Percentiles rank a stretch among this genome's conserved stretches.
Conservation (phyloP, 1,139 yeast species). For the Magnusiomyces fungicola region DNA sequence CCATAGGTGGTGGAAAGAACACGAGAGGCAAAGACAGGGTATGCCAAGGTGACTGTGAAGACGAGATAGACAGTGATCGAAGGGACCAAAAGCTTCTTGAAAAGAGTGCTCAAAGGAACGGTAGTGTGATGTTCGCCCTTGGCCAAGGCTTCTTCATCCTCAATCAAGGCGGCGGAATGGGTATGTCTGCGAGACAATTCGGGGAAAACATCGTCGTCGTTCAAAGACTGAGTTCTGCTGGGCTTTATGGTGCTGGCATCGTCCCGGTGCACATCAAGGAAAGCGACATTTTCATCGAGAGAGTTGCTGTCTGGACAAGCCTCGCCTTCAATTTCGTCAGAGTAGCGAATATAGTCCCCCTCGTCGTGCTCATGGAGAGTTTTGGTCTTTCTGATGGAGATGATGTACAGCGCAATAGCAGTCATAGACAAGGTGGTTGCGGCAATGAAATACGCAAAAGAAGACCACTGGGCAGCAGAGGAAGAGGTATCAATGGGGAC, state of each 20-base stretch:
- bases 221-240: too few relatives aligned
- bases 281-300: too few relatives aligned
- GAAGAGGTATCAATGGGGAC: slow-evolving; percentile 8
- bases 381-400: slow-evolving; percentile 5
- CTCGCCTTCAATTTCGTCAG: slow-evolving; percentile 2
- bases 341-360: background rate
- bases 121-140: slow-evolving; percentile 5
- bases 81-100: slow-evolving; percentile 53
- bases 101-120: slow-evolving; percentile 15
- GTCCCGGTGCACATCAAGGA: background rate
- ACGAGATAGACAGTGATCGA: slow-evolving; percentile 67
- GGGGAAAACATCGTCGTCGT: too few relatives aligned
- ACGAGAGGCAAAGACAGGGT: slow-evolving; percentile 84
- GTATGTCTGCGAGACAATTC: background rate
- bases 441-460: slow-evolving; percentile 61
- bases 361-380: slow-evolving; percentile 4
- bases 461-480: slow-evolving; percentile 26
- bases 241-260: background rate
- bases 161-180: background rate
- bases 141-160: slow-evolving; percentile 4
- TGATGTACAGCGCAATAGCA: slow-evolving; percentile 33
- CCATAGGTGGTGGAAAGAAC: slow-evolving; percentile 33
- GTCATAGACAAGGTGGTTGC: slow-evolving; percentile 54
- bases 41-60: slow-evolving; percentile 68
- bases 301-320: too few relatives aligned